A percentile compares a stretch with the other conserved stretches of the same genome.
These are phyloP conservation scores for Sextonia rubra DNA, from an alignment of 164 flowering plant genomes.

Conservation along the genomic window DNA sequence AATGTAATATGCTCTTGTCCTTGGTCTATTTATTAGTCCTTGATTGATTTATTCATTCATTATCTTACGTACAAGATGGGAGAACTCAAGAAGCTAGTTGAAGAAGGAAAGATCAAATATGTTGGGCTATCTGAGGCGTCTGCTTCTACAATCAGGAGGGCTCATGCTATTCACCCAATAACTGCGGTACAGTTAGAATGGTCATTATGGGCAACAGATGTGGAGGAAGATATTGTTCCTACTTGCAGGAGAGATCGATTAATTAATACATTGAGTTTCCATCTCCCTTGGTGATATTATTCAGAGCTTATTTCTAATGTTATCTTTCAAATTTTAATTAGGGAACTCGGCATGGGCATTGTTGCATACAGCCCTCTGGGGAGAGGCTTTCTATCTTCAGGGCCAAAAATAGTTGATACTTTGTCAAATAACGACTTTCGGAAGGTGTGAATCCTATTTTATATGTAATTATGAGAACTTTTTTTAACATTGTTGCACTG, in stretches of 20 bases:
- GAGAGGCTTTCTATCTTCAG: slow-evolving; percentile 50
- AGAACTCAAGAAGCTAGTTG: slow-evolving; percentile 21
- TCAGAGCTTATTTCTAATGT: neutral
- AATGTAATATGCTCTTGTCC: neutral
- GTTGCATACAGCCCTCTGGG: slow-evolving; percentile 60
- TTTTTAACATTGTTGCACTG: neutral
- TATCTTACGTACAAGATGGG: slow-evolving; percentile 7
- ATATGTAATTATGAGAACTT: neutral
- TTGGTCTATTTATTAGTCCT: neutral
- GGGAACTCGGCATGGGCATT: slow-evolving; percentile 49
- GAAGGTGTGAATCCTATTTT: slow-evolving; percentile 24
- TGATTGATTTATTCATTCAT: neutral
- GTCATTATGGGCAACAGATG: slow-evolving; percentile 24
- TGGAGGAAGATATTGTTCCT: slow-evolving; percentile 23
- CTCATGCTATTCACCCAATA: slow-evolving; percentile 22
- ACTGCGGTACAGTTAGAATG: slow-evolving; percentile 24
- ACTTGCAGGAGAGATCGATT: slow-evolving; percentile 19
- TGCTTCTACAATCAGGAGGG: slow-evolving; percentile 24
- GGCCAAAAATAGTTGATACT: slow-evolving; percentile 37
- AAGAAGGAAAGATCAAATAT: slow-evolving; percentile 23
- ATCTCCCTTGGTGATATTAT: neutral
- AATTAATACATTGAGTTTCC: neutral
- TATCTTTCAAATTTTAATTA: neutral
- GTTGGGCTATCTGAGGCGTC: slow-evolving; percentile 24
- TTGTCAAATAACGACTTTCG: slow-evolving; percentile 33